Conservation (phyloP, 331 rosid species). For the Phaseolus coccineus region DNA sequence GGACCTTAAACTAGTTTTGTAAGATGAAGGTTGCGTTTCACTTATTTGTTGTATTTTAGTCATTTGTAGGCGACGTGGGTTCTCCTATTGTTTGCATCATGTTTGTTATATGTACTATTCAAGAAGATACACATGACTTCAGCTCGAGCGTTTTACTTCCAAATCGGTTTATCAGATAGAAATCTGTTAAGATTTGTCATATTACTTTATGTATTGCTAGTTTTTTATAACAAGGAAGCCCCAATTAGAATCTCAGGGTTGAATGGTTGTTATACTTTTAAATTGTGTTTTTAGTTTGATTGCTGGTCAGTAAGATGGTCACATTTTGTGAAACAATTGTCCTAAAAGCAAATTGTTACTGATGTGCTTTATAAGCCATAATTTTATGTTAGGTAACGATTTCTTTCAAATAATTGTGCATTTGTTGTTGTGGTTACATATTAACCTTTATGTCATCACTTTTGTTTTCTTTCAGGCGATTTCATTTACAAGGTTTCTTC, state of each 20-base stretch:
- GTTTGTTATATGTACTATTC: background rate
- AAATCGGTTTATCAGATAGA: too few relatives aligned
- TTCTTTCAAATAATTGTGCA: conserved; percentile 37
- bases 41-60: too few relatives aligned
- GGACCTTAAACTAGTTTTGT: too few relatives aligned
- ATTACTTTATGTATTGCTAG: background rate
- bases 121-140: too few relatives aligned
- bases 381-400: conserved; percentile 19
- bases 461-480: conserved; percentile 66
- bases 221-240: background rate
- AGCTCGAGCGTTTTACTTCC: too few relatives aligned
- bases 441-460: conserved; percentile 34
- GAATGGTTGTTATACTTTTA: conserved; percentile 7
- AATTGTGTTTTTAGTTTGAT: conserved; percentile 21
- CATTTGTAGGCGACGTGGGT: too few relatives aligned
- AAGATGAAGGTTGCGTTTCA: too few relatives aligned
- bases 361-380: conserved; percentile 19
- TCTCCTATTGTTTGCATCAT: too few relatives aligned
- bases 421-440: conserved; percentile 29
- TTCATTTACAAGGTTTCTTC: conserved; percentile 93
- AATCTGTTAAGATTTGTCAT: background rate
- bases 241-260: background rate
- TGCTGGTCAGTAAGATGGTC: conserved; percentile 6
- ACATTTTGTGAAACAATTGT: conserved; percentile 31
- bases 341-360: conserved; percentile 13